phyloP scores from a whole-genome alignment of 1,284 basidiomycete genomes.

The Cystobasidiaceae sp. region DNA sequence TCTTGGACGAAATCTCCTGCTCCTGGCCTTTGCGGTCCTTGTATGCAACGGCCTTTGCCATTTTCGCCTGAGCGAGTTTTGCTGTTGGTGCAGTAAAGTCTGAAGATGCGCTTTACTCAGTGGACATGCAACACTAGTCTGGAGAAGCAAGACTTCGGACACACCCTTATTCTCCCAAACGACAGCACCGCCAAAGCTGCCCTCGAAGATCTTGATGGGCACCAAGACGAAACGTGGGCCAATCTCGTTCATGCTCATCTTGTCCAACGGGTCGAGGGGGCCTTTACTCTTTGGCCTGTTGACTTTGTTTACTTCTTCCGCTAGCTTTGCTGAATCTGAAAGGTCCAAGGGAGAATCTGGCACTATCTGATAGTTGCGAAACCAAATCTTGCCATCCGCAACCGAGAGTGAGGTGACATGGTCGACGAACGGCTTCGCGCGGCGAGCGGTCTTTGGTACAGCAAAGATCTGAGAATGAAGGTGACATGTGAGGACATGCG shows the following conservation, averaged over 20 bases:
- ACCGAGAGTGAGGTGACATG: conserved; percentile 95
- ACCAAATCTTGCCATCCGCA: conserved; percentile 96
- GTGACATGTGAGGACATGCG: not conserved
- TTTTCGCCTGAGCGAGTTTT: conserved; percentile 65
- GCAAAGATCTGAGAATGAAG: conserved; percentile 70
- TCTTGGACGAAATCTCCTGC: conserved; percentile 61
- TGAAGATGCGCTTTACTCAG: conserved; percentile 43
- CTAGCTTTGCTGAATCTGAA: conserved; percentile 6
- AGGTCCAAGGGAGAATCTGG: conserved; percentile 21
- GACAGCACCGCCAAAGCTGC: conserved; percentile 89
- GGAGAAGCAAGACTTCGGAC: conserved; percentile 39
- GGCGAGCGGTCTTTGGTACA: conserved; percentile 80
- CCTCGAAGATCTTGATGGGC: conserved; percentile 97
- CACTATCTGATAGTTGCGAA: conserved; percentile 82
- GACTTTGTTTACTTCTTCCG: conserved; percentile 1
- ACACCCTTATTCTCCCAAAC: conserved; percentile 91
- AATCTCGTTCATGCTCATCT: conserved; percentile 78
- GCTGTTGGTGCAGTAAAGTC: conserved; percentile 88
- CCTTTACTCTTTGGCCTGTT: not conserved
- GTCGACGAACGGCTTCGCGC: conserved; percentile 95
- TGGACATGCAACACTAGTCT: no score
- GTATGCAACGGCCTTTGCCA: conserved; percentile 74
- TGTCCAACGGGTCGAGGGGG: conserved; percentile 16
- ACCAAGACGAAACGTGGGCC: conserved; percentile 96
- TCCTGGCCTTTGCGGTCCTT: conserved; percentile 72